These are phyloP conservation scores for Crassisporium funariophilum DNA, from an alignment of 768 basidiomycete genomes.

Conservation along the genomic window DNA sequence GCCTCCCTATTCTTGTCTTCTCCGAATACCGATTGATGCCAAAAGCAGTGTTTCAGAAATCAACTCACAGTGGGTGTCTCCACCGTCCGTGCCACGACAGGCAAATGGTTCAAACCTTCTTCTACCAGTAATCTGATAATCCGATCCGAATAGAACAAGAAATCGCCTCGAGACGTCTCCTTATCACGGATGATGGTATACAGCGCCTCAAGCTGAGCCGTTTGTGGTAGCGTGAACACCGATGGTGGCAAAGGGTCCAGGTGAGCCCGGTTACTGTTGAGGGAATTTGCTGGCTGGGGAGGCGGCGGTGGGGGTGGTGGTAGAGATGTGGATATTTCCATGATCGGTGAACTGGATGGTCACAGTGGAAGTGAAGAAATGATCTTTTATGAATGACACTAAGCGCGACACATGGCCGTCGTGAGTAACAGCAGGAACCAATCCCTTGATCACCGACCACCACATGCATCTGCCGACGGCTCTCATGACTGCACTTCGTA, in stretches of 20 bases:
- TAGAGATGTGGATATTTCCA: not conserved
- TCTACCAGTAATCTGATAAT: constrained; percentile 85
- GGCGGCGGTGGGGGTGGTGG: constrained; percentile 28
- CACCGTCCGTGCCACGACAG: constrained; percentile 69
- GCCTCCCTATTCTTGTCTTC: no score
- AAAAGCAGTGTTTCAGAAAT: constrained; percentile 3
- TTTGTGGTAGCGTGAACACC: constrained; percentile 88
- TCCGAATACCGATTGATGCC: not conserved
- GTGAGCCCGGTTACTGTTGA: constrained; percentile 38
- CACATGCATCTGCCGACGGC: not conserved
- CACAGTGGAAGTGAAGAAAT: not conserved
- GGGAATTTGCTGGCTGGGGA: constrained; percentile 34
- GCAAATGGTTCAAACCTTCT: constrained; percentile 88
- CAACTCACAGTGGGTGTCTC: constrained; percentile 77
- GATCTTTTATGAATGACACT: constrained; percentile 6
- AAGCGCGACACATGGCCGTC: constrained; percentile 10
- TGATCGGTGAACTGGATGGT: not conserved
- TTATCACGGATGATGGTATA: constrained; percentile 94
- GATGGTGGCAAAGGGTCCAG: constrained; percentile 65
- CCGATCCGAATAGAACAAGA: constrained; percentile 93
- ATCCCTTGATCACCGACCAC: not conserved
- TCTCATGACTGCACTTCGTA: no score
- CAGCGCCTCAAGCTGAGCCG: constrained; percentile 90
- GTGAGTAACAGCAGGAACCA: constrained; percentile 11
- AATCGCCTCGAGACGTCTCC: constrained; percentile 88